phyloP scores from a whole-genome alignment of 176 grass and related monocot genomes.

The Cenchrus americanus region DNA sequence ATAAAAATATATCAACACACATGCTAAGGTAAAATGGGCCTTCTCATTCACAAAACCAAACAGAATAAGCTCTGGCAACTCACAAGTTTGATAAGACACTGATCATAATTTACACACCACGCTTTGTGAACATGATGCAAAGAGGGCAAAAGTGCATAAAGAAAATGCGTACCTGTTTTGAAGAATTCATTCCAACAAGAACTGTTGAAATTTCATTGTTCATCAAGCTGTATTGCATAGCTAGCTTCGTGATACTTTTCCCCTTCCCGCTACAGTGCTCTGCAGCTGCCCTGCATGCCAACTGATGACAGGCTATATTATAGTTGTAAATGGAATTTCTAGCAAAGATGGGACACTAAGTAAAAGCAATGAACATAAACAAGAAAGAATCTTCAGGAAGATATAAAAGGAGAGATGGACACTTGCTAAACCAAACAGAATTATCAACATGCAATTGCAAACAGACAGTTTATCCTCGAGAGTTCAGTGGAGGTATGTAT shows the following conservation, averaged over 20 bases:
- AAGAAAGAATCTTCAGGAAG: slow-evolving; percentile 4
- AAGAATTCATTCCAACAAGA: slow-evolving; percentile 95
- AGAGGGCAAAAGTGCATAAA: background rate
- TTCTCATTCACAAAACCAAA: background rate
- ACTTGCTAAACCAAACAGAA: background rate
- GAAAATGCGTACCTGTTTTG: slow-evolving; percentile 57
- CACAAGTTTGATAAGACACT: background rate
- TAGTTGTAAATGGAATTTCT: background rate
- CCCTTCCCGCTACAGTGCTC: slow-evolving; percentile 75
- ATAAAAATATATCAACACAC: background rate
- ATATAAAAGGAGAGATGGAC: background rate
- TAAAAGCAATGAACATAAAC: background rate
- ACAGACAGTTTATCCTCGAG: background rate
- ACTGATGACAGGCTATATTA: slow-evolving; percentile 54
- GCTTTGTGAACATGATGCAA: background rate
- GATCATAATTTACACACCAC: background rate
- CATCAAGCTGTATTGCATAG: slow-evolving; percentile 87
- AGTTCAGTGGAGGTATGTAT: background rate
- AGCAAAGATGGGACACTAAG: background rate
- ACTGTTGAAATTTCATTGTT: slow-evolving; percentile 79
- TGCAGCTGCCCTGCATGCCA: slow-evolving; percentile 73
- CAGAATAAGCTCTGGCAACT: background rate
- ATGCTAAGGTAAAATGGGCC: background rate
- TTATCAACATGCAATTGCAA: background rate
- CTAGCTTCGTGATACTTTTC: slow-evolving; percentile 73